Base-by-base conservation (phyloP, 148 eudicot genomes). In the Vaccinium darrowii region DNA sequence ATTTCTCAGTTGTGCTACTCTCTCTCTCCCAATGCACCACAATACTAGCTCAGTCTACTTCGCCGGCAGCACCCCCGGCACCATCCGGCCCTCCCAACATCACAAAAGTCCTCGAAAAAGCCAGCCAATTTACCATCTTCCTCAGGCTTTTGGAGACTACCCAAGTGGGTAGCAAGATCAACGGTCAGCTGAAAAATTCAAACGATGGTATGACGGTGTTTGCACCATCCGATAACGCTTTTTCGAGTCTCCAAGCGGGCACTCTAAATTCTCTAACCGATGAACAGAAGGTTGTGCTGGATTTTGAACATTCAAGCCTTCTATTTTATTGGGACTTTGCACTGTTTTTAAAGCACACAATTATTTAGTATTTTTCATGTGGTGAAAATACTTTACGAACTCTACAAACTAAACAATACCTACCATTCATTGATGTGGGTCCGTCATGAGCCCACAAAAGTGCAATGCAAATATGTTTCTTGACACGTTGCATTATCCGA, bases 221-320 rank as follows among this genome's bases (percentile, higher is more conserved):
- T 50, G 99, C 97, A 0, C 99, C 99, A 0, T 71, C 98, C 8
- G 99, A 95, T 76, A 91, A 87, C 73, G 94, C 98, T 16, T 96
- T 96, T 77, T 86, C 99, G 0, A 84, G 25, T 87, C 98, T 96
- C 47, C 83, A 85, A 52, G 1, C 98, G 1, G 98, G 99, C 10
- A 86, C 93, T 49, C 88, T 97, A 4, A 97, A 95, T 90, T 93
- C 98, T 3, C 86, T 95, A 9, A 60, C 90, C 5, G 94, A 94
- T 84, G 96, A 97, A 79, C 91, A 97, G 77, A 91, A 96, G 60
- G 96, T 90, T 4, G 89, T 89, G 73, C 14, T 52, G 11, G 12
- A 52, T 52, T 52, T 53, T 13, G 15, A 53, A 53, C 12, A 13
- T 53, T 53, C 14, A 53, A 53, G 11, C 11, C 11, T 53, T 53